phyloP scores from a whole-genome alignment of 768 basidiomycete genomes.

The Thelephora aurantiotincta region DNA sequence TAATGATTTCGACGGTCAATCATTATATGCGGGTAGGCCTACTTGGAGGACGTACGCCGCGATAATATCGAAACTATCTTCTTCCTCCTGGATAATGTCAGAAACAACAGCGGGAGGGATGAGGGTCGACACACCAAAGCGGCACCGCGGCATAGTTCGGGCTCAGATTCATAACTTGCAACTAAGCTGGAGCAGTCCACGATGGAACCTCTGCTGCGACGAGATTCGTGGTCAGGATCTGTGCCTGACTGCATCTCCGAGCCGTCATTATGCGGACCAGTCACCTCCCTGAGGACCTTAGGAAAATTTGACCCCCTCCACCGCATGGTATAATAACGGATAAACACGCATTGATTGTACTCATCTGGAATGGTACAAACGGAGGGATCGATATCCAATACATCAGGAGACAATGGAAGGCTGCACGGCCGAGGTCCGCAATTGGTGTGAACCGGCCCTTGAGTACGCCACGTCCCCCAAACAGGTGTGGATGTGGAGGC shows the following conservation, averaged over 20 bases:
- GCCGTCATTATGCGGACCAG: slow-evolving; percentile 1
- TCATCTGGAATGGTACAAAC: neutral
- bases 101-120: neutral
- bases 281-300: slow-evolving; percentile 1
- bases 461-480: neutral
- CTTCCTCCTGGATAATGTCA: neutral
- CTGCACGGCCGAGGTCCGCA: neutral
- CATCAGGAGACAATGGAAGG: neutral
- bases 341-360: neutral
- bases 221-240: neutral
- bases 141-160: neutral
- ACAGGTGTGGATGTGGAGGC: neutral
- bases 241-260: neutral
- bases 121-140: neutral
- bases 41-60: neutral
- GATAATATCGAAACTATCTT: neutral
- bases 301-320: neutral
- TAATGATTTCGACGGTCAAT: neutral
- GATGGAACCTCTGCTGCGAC: no score
- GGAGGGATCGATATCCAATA: neutral
- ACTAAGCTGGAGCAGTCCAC: neutral
- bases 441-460: neutral
- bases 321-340: neutral
- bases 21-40: neutral
- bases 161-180: slow-evolving; percentile 2